These are phyloP conservation scores for Leptomonas pyrrhocoris DNA, from an alignment of 208 protist species.

Conservation along the genomic window DNA sequence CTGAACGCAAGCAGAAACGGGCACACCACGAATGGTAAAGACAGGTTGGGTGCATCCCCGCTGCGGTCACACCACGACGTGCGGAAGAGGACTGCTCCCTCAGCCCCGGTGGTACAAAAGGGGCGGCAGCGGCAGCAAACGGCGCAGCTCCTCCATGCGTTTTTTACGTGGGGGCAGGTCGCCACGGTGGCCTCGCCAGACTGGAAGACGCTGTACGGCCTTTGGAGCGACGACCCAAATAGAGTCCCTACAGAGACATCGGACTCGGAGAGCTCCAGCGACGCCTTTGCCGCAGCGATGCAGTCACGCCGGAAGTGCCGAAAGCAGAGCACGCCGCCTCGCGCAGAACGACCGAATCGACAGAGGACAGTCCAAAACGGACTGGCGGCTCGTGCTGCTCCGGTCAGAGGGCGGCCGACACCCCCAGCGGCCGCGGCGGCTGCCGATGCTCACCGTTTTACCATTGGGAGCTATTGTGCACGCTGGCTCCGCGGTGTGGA, in stretches of 20 bases:
- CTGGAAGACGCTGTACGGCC: not conserved
- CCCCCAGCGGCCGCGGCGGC: too few species aligned
- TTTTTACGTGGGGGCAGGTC: not conserved
- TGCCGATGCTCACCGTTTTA: not conserved
- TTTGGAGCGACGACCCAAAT: not conserved
- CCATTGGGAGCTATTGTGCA: not conserved
- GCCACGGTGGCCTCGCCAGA: constrained; percentile 2
- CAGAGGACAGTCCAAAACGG: not conserved
- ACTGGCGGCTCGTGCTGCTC: not conserved
- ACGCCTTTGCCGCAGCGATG: constrained; percentile 9
- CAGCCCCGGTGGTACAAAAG: not conserved
- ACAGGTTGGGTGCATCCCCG: too few species aligned
- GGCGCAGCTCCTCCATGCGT: not conserved
- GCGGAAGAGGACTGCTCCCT: not conserved
- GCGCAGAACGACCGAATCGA: not conserved
- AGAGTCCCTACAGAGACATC: not conserved
- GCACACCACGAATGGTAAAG: too few species aligned
- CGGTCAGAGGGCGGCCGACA: not conserved
- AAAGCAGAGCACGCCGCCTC: not conserved
- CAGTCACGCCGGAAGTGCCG: not conserved
- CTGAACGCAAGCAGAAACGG: not conserved
- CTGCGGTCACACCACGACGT: too few species aligned
- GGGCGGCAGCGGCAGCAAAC: not conserved
- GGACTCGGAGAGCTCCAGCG: not conserved
- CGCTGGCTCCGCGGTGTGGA: not conserved